Evolutionary conservation across 306 rosid genomes (phyloP).

Genomic region (Cicer arietinum): DNA sequence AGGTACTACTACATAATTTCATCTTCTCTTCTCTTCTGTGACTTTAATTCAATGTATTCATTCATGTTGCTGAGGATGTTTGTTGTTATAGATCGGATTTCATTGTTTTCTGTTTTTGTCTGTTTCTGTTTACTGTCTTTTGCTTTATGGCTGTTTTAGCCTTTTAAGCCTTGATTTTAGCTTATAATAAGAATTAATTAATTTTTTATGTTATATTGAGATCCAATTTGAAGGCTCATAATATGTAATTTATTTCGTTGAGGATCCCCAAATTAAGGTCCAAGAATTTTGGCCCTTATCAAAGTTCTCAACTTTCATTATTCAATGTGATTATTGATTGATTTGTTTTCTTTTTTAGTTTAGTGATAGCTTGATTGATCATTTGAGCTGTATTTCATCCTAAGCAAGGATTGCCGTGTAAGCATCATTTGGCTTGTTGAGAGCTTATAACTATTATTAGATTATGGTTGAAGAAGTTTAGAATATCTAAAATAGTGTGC

Average conservation of each 20-base stretch:
- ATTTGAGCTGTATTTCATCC: background rate
- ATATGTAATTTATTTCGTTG: background rate
- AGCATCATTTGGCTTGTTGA: background rate
- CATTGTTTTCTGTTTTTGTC: conserved; percentile 12
- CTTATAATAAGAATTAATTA: background rate
- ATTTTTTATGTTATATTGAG: conserved; percentile 1
- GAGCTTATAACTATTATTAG: too few species aligned
- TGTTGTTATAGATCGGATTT: conserved; percentile 26
- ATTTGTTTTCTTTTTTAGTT: background rate
- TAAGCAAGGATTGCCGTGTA: background rate
- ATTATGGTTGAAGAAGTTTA: too few species aligned
- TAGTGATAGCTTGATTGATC: conserved; percentile 9
- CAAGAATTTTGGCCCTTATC: background rate
- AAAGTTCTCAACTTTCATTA: background rate
- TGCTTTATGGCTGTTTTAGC: background rate
- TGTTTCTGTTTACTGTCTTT: conserved; percentile 2
- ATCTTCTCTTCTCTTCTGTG: background rate
- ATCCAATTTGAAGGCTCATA: background rate
- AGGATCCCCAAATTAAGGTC: background rate
- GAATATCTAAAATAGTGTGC: too few species aligned
- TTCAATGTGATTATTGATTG: background rate
- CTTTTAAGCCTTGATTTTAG: background rate
- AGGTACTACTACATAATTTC: conserved; percentile 17
- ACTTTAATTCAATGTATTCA: too few species aligned
- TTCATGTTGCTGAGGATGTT: conserved; percentile 2